These are phyloP conservation scores for Syncephalastrum sp. DNA, from an alignment of 371 early-diverging fungal species.

Conservation along the genomic window DNA sequence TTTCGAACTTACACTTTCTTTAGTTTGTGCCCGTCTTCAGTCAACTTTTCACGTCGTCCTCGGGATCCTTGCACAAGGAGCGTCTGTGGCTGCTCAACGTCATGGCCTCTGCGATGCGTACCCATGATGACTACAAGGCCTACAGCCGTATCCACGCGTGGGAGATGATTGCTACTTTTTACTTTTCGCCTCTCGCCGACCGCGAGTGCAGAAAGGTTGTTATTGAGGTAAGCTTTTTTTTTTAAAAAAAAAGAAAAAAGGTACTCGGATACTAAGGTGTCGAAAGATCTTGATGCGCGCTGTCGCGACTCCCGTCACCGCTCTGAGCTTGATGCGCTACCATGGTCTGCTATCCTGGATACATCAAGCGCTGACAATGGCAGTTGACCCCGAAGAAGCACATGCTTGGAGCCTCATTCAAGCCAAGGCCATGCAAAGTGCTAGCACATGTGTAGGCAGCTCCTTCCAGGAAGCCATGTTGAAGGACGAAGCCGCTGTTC, in stretches of 20 bases:
- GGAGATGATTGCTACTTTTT: constrained; percentile 64
- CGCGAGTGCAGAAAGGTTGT: constrained; percentile 34
- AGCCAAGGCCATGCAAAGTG: too few species aligned
- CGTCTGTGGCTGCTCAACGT: constrained; percentile 75
- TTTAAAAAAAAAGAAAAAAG: neutral
- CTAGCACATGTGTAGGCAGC: too few species aligned
- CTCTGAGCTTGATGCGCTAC: constrained; percentile 54
- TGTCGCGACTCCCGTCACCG: constrained; percentile 45
- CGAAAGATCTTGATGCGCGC: constrained; percentile 57
- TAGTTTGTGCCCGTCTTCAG: constrained; percentile 83
- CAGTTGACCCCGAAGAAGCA: constrained; percentile 22
- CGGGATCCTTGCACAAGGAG: constrained; percentile 64
- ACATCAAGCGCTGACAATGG: constrained; percentile 40
- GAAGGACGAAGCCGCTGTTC: too few species aligned
- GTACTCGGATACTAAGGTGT: neutral
- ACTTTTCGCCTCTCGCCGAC: constrained; percentile 69
- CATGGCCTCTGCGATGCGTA: constrained; percentile 49
- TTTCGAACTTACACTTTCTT: neutral
- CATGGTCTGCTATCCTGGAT: constrained; percentile 65
- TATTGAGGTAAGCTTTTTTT: constrained; percentile 40
- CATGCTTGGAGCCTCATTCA: constrained; percentile 19
- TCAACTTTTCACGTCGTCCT: constrained; percentile 59
- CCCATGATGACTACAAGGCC: constrained; percentile 64
- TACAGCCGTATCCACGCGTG: constrained; percentile 70
- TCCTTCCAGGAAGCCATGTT: too few species aligned